Evolutionary conservation across 306 rosid species (phyloP).

Genomic region (Malus orientalis): DNA sequence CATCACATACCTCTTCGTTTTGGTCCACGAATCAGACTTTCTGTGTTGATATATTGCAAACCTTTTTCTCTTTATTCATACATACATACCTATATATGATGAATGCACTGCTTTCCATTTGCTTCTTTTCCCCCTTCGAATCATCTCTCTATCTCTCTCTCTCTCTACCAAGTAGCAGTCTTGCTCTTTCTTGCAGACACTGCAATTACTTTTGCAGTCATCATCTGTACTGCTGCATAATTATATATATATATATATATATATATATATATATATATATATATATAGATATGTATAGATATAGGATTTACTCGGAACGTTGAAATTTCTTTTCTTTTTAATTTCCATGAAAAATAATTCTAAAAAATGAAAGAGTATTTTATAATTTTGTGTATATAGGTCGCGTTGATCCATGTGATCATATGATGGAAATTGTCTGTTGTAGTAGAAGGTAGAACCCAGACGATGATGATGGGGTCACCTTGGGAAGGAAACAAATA

Average conservation of each 20-base stretch:
- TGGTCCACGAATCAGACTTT: constrained; percentile 4
- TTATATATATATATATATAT: too few species aligned
- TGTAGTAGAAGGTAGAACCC: constrained; percentile 19
- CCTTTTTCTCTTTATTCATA: not conserved
- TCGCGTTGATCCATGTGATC: not conserved
- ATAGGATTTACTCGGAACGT: not conserved
- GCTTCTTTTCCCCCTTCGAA: too few species aligned
- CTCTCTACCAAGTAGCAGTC: not conserved
- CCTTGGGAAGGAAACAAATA: constrained; percentile 32
- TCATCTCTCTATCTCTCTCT: not conserved
- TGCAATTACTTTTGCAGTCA: constrained; percentile 28
- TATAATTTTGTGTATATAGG: not conserved
- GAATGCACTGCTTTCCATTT: not conserved
- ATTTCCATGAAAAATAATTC: not conserved
- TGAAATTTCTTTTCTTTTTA: not conserved
- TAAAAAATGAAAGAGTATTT: not conserved
- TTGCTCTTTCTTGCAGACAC: constrained; percentile 14
- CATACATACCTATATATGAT: not conserved
- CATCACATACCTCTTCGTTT: constrained; percentile 21
- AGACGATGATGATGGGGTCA: constrained; percentile 10
- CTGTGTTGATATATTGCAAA: not conserved
- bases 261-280: not conserved
- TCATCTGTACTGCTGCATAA: not conserved
- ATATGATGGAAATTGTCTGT: constrained; percentile 5
- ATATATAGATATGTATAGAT: not conserved